Evolutionary conservation across 495 filamentous ascomycete genomes (phyloP), one percentile per base, ranked within the genome.

Genomic region (Aspergillus cavernicola): DNA sequence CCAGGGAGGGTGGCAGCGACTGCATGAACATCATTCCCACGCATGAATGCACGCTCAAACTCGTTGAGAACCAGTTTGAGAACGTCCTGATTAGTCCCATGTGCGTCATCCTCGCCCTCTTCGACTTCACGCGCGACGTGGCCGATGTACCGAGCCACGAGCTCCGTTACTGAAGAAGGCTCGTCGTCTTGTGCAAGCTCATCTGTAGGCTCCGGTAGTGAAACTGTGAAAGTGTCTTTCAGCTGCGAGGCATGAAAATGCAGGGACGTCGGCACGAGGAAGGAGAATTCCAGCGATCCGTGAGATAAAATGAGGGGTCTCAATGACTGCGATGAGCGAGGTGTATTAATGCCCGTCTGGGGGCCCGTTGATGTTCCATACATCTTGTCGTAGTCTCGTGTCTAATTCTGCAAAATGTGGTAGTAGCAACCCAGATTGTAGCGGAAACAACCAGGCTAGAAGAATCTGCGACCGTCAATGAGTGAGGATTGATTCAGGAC

Each of bases 171-270:
- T 8, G 93, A 98, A 0, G 93, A 97, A 5, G 93, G 93, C 76
- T 98, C 93, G 59, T 98, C 93, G 70, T 98, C 93, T 64, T 92
- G 88, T 35, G 95, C 93, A 58, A 97, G 82, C 74, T 98, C 93
- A 68, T 98, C 93, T 61, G 93, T 98, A 24, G 93, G 87, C 42
- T 84, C 75, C 16, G 93, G 93, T 59, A 98, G 80, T 38, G 88
- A 89, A 11, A 86, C 78, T 35, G 80, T 82, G 70, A 98, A 97
- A 42, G 80, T 78, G 57, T 96, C 89, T 74, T 91, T 91, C 58
- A 96, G 79, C 71, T 93, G 87, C 23, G 90, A 88, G 54, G 93
- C 93, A 69, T 91, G 91, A 79, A 95, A 98, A 73, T 98, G 93
- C 55, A 96, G 79, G 52, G 84, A 84, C 53, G 95, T 97, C 16